These are phyloP conservation scores for Euphrasia confusa DNA, from an alignment of 257 asterid species.

Conservation along the genomic window DNA sequence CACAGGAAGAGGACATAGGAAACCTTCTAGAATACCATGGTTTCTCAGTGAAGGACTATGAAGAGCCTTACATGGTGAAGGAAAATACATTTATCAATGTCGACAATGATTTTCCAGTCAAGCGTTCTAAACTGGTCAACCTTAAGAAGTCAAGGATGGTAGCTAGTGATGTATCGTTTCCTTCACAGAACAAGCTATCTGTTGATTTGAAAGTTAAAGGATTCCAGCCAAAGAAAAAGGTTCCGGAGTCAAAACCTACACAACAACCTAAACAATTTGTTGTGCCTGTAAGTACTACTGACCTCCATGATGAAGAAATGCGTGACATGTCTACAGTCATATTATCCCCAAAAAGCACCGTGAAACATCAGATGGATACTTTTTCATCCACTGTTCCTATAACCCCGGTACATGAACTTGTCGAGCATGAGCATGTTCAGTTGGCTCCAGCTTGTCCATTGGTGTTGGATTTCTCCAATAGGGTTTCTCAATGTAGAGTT, in stretches of 20 bases:
- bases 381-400: conserved; percentile 22
- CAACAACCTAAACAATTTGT: neutral
- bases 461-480: conserved; percentile 31
- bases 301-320: conserved; percentile 52
- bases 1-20: conserved; percentile 80
- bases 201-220: conserved; percentile 27
- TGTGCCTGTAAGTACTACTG: conserved; percentile 35
- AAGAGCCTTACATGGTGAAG: conserved; percentile 97
- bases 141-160: conserved; percentile 62
- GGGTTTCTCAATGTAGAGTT: conserved; percentile 32
- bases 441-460: conserved; percentile 37
- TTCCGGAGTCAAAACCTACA: no score
- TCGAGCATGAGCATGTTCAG: conserved; percentile 29
- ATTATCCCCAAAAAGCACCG: conserved; percentile 44
- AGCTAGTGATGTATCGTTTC: conserved; percentile 51
- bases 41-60: conserved; percentile 70
- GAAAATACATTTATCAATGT: conserved; percentile 60
- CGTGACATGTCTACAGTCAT: conserved; percentile 34
- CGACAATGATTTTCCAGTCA: conserved; percentile 79
- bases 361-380: conserved; percentile 28
- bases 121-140: conserved; percentile 78
- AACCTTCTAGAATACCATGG: conserved; percentile 77
- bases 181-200: conserved; percentile 36
- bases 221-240: conserved; percentile 25
- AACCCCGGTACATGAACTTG: conserved; percentile 25